Evolutionary conservation across 176 grass and related monocot genomes (phyloP).

Genomic region (Oryza glaberrima): DNA sequence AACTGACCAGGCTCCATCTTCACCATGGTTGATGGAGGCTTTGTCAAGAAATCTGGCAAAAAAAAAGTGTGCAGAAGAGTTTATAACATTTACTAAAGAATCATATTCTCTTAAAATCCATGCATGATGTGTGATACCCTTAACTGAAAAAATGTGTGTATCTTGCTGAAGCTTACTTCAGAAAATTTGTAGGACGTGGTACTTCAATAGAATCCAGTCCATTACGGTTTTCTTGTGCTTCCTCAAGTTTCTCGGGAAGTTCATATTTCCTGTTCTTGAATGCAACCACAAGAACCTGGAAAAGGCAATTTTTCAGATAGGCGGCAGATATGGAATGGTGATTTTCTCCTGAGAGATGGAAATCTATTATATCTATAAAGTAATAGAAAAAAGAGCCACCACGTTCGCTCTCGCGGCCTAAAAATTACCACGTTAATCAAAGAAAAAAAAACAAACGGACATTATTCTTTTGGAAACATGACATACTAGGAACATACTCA

Average conservation of each 20-base stretch:
- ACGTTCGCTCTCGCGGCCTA: no score
- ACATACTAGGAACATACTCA: no score
- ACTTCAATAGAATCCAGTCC: conserved; percentile 10
- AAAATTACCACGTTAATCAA: no score
- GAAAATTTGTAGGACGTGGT: conserved; percentile 16
- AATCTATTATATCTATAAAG: no score
- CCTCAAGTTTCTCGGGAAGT: conserved; percentile 49
- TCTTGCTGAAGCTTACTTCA: conserved; percentile 41
- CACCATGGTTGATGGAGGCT: conserved; percentile 52
- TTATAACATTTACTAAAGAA: background rate
- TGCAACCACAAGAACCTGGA: conserved; percentile 70
- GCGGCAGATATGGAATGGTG: background rate
- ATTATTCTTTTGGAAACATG: no score
- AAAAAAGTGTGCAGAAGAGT: background rate
- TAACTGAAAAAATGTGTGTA: background rate
- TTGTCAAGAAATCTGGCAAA: conserved; percentile 62
- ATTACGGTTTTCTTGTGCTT: conserved; percentile 17
- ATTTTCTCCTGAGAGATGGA: background rate
- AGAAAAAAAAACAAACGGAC: no score
- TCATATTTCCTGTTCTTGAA: conserved; percentile 61
- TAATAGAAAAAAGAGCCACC: no score
- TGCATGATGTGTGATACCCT: background rate
- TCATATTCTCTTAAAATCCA: background rate
- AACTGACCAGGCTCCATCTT: conserved; percentile 52
- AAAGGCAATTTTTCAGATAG: conserved; percentile 15